phyloP scores from a whole-genome alignment of 768 basidiomycete genomes.

The Lentinula guzmanii region DNA sequence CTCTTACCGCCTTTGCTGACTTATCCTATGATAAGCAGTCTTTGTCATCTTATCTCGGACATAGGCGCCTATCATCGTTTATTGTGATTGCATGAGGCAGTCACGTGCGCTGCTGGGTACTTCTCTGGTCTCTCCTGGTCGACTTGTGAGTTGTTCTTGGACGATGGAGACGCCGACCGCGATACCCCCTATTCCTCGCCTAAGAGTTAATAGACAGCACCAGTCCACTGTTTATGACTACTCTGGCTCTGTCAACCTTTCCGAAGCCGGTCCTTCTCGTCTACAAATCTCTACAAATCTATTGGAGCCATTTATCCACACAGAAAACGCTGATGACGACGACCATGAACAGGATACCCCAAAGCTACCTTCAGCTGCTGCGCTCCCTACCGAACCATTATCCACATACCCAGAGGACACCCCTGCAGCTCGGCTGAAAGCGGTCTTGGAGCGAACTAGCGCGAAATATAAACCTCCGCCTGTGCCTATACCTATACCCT shows the following conservation, averaged over 20 bases:
- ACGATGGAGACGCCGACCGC: constrained; percentile 1
- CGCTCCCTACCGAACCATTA: constrained; percentile 14
- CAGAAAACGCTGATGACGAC: constrained; percentile 22
- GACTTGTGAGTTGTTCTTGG: neutral
- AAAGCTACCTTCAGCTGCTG: constrained; percentile 14
- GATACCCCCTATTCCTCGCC: constrained; percentile 9
- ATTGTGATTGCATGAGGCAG: too few relatives aligned
- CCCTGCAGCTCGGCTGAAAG: constrained; percentile 59
- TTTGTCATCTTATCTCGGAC: too few relatives aligned
- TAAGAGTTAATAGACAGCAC: constrained; percentile 9
- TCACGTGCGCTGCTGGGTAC: too few relatives aligned
- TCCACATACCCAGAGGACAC: constrained; percentile 28
- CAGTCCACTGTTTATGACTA: constrained; percentile 2
- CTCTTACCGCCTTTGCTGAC: too few relatives aligned
- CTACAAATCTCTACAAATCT: constrained; percentile 6
- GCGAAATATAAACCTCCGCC: constrained; percentile 21
- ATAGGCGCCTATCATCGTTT: neutral
- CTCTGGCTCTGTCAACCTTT: constrained; percentile 4
- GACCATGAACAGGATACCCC: constrained; percentile 35
- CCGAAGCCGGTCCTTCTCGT: constrained; percentile 24
- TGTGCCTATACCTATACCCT: constrained; percentile 18
- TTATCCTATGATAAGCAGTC: too few relatives aligned
- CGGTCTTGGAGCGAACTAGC: constrained; percentile 47
- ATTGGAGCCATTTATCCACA: neutral
- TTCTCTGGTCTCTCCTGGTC: too few relatives aligned